phyloP scores from a whole-genome alignment of 129 eudicot species.

The Cynara cardunculus region DNA sequence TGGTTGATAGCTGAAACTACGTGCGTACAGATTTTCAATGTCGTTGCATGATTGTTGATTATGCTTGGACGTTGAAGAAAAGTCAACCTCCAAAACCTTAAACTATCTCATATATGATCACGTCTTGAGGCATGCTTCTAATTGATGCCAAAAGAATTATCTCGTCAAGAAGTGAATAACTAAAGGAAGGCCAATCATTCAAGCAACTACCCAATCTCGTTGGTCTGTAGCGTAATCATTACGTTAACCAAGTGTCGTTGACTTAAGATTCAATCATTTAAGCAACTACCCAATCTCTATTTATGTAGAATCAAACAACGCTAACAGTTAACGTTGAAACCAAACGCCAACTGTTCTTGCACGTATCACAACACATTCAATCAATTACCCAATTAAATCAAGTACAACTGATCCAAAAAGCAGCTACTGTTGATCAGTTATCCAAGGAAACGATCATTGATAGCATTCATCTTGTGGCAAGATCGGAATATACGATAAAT shows the following conservation, averaged over 20 bases:
- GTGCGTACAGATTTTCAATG: not conserved
- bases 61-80: not conserved
- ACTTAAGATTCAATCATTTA: not conserved
- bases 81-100: not conserved
- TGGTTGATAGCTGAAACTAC: not conserved
- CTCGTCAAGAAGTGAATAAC: not conserved
- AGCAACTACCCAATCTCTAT: not conserved
- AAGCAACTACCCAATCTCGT: not conserved
- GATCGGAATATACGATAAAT: not conserved
- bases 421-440: not conserved
- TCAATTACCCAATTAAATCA: not conserved
- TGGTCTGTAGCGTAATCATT: not conserved
- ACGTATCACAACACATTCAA: not conserved
- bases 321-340: not conserved
- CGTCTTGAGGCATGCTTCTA: too few relatives aligned
- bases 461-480: not conserved
- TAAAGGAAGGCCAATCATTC: not conserved
- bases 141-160: not conserved
- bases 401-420: not conserved
- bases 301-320: not conserved
- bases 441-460: not conserved
- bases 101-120: not conserved
- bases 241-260: not conserved
- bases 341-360: not conserved
- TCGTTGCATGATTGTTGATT: not conserved